phyloP scores from a whole-genome alignment of 1,139 yeast genomes.

The Arxiozyma heterogenica region DNA sequence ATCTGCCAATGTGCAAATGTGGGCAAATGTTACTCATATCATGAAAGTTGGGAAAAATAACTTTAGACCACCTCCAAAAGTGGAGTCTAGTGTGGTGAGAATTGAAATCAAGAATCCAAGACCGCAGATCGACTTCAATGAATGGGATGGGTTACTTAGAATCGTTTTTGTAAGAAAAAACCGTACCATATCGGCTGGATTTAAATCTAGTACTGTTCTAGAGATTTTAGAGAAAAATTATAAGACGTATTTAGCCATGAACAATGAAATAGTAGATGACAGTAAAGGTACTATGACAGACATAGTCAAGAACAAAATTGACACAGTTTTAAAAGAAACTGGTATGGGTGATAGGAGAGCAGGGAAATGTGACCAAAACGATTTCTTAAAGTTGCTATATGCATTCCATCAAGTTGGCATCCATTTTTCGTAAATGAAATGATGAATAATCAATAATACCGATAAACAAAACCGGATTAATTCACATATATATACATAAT shows the following conservation, averaged over 20 bases:
- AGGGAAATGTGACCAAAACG: conserved; percentile 90
- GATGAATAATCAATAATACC: not conserved
- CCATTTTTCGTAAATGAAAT: conserved; percentile 61
- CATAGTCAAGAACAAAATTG: conserved; percentile 47
- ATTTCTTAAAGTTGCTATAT: conserved; percentile 73
- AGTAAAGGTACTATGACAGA: conserved; percentile 42
- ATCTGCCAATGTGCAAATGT: conserved; percentile 96
- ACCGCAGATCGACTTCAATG: conserved; percentile 84
- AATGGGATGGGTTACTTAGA: conserved; percentile 94
- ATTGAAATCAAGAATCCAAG: conserved; percentile 87
- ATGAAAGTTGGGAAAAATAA: conserved; percentile 98
- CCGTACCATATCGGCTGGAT: conserved; percentile 87
- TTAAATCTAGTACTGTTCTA: conserved; percentile 73
- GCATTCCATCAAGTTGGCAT: conserved; percentile 97
- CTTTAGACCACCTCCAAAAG: conserved; percentile 98
- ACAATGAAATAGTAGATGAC: conserved; percentile 34
- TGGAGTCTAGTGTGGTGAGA: conserved; percentile 91
- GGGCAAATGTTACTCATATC: conserved; percentile 96
- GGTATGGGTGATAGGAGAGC: conserved; percentile 81
- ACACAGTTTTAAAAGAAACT: conserved; percentile 64
- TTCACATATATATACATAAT: too few relatives aligned
- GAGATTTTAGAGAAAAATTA: conserved; percentile 84
- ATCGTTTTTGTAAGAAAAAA: conserved; percentile 89
- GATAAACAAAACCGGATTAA: too few relatives aligned
- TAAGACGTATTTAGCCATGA: conserved; percentile 62